A percentile compares a stretch with the other conserved stretches of the same genome.
These are phyloP conservation scores for Exophiala alcalophila DNA, from an alignment of 2,329 filamentous ascomycete species.

Conservation along the genomic window DNA sequence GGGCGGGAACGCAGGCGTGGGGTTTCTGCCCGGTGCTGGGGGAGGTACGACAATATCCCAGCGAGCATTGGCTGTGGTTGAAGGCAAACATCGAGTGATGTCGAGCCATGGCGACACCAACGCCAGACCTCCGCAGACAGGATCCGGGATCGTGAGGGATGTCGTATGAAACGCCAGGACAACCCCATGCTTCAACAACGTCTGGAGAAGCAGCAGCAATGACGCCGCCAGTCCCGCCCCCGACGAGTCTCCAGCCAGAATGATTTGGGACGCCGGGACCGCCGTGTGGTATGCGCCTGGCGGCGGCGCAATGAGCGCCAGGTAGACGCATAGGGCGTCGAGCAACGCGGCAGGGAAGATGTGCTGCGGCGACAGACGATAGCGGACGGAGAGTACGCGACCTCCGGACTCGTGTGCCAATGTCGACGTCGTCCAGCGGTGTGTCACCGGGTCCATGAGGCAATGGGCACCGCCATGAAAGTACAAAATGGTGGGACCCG, in stretches of 20 bases:
- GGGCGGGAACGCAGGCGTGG: too few relatives aligned
- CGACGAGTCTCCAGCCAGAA: constrained; percentile 45
- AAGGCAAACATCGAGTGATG: constrained; percentile 8
- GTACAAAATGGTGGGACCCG: too few relatives aligned
- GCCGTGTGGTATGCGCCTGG: constrained; percentile 42
- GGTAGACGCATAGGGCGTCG: constrained; percentile 43
- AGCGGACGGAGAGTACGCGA: constrained; percentile 43
- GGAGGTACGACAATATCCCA: constrained; percentile 12
- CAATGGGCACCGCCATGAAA: too few relatives aligned
- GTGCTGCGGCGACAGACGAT: constrained; percentile 46
- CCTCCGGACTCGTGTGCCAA: constrained; percentile 40
- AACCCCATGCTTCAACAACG: constrained; percentile 27
- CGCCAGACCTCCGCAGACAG: too few relatives aligned
- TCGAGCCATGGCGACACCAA: constrained; percentile 2
- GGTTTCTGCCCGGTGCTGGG: too few relatives aligned
- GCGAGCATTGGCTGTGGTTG: background rate
- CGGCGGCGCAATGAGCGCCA: constrained; percentile 44
- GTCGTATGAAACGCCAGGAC: constrained; percentile 39
- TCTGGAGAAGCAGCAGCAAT: constrained; percentile 41
- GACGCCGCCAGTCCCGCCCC: constrained; percentile 41
- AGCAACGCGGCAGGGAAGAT: constrained; percentile 46
- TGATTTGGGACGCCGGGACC: constrained; percentile 41
- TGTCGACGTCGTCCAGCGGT: too few relatives aligned
- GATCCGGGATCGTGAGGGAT: constrained; percentile 33
- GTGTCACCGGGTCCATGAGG: too few relatives aligned